Percentiles rank a stretch among this genome's conserved stretches.
Conservation (phyloP, 306 rosid genomes). For the Vigna reflexopilosa region DNA sequence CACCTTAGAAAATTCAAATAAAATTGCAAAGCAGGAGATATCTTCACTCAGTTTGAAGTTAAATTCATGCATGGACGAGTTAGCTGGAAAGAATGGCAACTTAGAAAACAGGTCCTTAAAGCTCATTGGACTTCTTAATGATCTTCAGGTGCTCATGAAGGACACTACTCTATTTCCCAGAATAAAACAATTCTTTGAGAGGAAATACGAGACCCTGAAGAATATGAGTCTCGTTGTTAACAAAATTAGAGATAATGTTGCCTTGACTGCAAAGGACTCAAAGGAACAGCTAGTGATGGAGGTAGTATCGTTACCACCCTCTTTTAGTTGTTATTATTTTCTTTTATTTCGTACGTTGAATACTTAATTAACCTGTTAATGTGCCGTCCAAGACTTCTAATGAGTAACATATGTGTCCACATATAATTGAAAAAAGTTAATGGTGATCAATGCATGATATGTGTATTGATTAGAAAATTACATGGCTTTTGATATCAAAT, state of each 20-base stretch:
- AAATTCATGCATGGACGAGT: conserved; percentile 72
- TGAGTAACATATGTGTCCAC: not conserved
- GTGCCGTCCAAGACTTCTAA: conserved; percentile 28
- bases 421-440: conserved; percentile 23
- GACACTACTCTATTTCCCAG: conserved; percentile 62
- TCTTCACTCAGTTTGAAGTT: conserved; percentile 70
- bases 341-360: conserved; percentile 13
- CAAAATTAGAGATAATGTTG: conserved; percentile 56
- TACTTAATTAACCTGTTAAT: not conserved
- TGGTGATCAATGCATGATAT: conserved; percentile 25
- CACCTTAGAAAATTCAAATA: conserved; percentile 62
- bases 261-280: conserved; percentile 55
- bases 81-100: conserved; percentile 68
- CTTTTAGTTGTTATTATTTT: conserved; percentile 20
- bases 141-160: conserved; percentile 74
- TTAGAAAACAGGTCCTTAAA: conserved; percentile 66
- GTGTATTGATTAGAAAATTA: conserved; percentile 32
- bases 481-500: conserved; percentile 32
- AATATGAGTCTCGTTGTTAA: conserved; percentile 64
- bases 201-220: conserved; percentile 65
- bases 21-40: conserved; percentile 73
- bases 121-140: conserved; percentile 61
- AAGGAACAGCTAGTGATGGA: conserved; percentile 51
- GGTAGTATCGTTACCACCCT: conserved; percentile 56
- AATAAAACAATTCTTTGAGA: conserved; percentile 66